Evolutionary conservation across 345 rosid genomes (phyloP).

Genomic region (Eucalyptus melliodora): DNA sequence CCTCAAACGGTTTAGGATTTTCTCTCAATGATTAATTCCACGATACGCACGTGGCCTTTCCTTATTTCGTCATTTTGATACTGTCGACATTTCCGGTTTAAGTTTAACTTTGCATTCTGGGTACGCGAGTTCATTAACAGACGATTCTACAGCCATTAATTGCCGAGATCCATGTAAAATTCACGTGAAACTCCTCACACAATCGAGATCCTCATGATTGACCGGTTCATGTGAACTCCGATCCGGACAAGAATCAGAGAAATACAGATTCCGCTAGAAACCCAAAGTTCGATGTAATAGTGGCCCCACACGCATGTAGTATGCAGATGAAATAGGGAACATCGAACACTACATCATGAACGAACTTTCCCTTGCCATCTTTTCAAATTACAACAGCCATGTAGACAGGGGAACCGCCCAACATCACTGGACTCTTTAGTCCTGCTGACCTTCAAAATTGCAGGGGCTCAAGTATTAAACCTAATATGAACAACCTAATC

Average conservation of each 20-base stretch:
- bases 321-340: background rate
- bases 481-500: background rate
- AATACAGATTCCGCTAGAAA: background rate
- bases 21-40: background rate
- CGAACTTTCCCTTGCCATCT: background rate
- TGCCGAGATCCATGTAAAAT: background rate
- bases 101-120: background rate
- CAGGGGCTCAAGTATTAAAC: background rate
- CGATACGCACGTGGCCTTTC: background rate
- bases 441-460: background rate
- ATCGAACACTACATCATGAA: background rate
- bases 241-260: background rate
- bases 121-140: background rate
- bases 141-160: background rate
- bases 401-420: background rate
- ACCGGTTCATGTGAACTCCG: background rate
- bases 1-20: background rate
- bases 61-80: background rate
- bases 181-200: background rate
- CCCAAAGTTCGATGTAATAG: background rate
- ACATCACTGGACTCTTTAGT: background rate
- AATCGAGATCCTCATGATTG: background rate
- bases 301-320: background rate
- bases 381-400: background rate
- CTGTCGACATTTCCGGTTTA: background rate